phyloP scores from a whole-genome alignment of 2,329 filamentous ascomycete species.

The Aspergillus alliaceus region DNA sequence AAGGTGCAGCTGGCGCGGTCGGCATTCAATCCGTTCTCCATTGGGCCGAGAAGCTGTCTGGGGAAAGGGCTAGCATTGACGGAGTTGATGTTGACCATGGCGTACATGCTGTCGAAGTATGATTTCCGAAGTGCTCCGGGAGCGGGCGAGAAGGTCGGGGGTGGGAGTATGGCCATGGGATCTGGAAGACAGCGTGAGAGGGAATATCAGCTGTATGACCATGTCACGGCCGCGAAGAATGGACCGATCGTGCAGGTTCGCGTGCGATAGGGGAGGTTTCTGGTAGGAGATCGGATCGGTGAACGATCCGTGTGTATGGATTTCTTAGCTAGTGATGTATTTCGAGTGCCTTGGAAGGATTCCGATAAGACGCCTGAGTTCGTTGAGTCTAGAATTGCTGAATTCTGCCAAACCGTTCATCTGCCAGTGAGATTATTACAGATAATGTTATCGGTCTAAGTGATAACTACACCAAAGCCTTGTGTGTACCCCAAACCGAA shows the following conservation, averaged over 20 bases:
- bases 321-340: not conserved
- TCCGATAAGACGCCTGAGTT: too few relatives aligned
- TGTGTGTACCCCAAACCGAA: not conserved
- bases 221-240: constrained; percentile 7
- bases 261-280: not conserved
- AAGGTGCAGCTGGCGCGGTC: not conserved
- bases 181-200: not conserved
- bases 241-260: not conserved
- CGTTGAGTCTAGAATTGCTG: too few relatives aligned
- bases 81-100: constrained; percentile 25
- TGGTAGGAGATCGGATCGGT: not conserved
- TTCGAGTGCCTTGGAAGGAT: not conserved
- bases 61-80: constrained; percentile 26
- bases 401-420: too few relatives aligned
- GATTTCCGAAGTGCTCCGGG: not conserved
- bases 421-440: too few relatives aligned
- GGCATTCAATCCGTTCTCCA: constrained; percentile 24
- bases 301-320: not conserved
- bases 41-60: constrained; percentile 26
- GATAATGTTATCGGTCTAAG: too few relatives aligned
- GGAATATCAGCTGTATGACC: constrained; percentile 8
- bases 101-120: constrained; percentile 9
- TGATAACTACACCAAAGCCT: too few relatives aligned
- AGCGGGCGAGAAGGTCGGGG: not conserved
- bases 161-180: not conserved